phyloP scores from a whole-genome alignment of 179 eudicot species.

The Kewa caespitosa region DNA sequence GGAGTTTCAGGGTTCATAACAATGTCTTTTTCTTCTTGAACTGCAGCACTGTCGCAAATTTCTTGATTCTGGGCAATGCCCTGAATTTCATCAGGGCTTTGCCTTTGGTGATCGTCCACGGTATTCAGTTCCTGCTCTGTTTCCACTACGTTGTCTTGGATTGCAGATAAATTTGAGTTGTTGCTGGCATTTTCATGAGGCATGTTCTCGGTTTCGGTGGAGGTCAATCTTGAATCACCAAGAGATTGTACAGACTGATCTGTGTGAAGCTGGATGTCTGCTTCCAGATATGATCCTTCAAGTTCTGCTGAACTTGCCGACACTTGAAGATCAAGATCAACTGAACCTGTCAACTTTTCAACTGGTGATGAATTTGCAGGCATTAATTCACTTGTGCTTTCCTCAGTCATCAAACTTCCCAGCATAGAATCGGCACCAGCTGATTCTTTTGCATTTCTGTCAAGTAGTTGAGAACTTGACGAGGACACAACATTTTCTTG shows the following conservation, averaged over 20 bases:
- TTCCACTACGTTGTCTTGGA: constrained; percentile 14
- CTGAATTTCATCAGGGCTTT: neutral
- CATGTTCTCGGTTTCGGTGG: constrained; percentile 13
- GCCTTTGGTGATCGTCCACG: neutral
- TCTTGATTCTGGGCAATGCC: constrained; percentile 4
- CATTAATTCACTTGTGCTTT: constrained; percentile 19
- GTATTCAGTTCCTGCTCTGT: constrained; percentile 6
- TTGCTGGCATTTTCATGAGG: constrained; percentile 13
- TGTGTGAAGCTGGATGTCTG: neutral
- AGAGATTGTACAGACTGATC: constrained; percentile 19
- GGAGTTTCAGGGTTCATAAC: constrained; percentile 18
- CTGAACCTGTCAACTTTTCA: constrained; percentile 14
- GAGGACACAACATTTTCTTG: constrained; percentile 16
- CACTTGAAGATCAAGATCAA: constrained; percentile 2
- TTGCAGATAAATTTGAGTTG: constrained; percentile 15
- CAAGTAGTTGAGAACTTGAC: constrained; percentile 18
- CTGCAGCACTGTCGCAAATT: constrained; percentile 4
- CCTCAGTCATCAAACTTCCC: constrained; percentile 18
- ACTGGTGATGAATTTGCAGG: constrained; percentile 19
- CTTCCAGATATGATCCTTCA: constrained; percentile 13
- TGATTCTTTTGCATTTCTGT: constrained; percentile 21
- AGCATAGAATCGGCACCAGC: constrained; percentile 16
- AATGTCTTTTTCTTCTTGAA: constrained; percentile 2
- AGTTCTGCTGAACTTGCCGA: constrained; percentile 5
- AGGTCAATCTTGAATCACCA: constrained; percentile 9